A percentile compares a stretch with the other conserved stretches of the same genome.
phyloP scores from a whole-genome alignment of 2,329 filamentous ascomycete genomes.

The Fusarium sterilihyphosum region DNA sequence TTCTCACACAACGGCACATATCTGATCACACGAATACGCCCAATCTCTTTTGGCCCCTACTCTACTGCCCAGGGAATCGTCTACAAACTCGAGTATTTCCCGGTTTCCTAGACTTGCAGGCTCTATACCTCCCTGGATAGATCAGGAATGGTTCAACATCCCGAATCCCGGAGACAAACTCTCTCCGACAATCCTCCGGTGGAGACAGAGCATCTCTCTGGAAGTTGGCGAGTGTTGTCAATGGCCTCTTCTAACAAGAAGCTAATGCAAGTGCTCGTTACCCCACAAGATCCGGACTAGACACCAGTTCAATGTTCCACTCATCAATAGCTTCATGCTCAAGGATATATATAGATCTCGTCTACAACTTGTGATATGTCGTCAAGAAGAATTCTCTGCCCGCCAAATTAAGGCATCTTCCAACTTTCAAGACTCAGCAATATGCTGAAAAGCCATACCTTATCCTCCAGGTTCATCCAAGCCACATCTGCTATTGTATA shows the following conservation, averaged over 20 bases:
- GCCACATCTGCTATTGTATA: conserved; percentile 7
- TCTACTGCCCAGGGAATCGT: background rate
- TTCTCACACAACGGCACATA: background rate
- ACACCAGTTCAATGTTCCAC: background rate
- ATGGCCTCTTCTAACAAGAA: background rate
- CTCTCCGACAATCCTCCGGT: conserved; percentile 15
- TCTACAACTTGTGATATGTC: conserved; percentile 11
- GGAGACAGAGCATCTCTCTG: background rate
- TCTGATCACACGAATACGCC: background rate
- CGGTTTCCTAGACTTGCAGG: background rate
- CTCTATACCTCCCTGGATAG: background rate
- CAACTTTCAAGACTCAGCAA: conserved; percentile 1
- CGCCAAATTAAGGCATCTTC: background rate
- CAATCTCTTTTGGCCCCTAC: background rate
- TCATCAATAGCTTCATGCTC: background rate
- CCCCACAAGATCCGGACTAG: background rate
- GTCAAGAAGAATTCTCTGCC: background rate
- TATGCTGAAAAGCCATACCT: background rate
- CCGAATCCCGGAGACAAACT: conserved; percentile 12
- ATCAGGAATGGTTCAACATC: conserved; percentile 1
- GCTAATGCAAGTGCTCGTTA: conserved; percentile 10
- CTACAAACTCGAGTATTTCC: background rate
- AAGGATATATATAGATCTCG: conserved; percentile 4
- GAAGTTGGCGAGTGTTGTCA: background rate
- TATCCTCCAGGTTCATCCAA: conserved; percentile 25